A percentile compares a stretch with the other conserved stretches of the same genome.
These are phyloP conservation scores for Calonectria pteridis DNA, from an alignment of 2,329 filamentous ascomycete genomes.

Conservation along the genomic window DNA sequence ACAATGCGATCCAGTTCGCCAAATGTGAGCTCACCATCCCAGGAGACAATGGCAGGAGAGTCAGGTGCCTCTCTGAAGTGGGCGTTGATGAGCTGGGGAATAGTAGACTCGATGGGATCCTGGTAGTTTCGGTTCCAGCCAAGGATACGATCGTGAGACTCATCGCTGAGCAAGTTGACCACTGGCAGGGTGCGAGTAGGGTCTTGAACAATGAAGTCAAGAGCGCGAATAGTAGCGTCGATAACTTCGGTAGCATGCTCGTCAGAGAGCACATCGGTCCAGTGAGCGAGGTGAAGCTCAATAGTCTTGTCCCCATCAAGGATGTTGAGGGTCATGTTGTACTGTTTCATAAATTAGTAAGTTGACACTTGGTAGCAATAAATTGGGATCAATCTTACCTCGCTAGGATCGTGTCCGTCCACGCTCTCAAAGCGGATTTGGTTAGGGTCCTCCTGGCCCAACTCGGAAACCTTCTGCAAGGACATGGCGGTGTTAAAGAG, in stretches of 20 bases:
- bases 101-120: not conserved
- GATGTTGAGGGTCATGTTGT: constrained; percentile 7
- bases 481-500: constrained; percentile 16
- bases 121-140: not conserved
- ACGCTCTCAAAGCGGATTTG: not conserved
- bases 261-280: not conserved
- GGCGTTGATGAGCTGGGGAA: constrained; percentile 2
- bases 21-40: constrained; percentile 13
- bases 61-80: constrained; percentile 6
- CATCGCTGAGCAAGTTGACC: not conserved
- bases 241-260: not conserved
- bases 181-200: not conserved
- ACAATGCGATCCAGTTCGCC: constrained; percentile 21
- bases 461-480: not conserved
- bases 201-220: not conserved
- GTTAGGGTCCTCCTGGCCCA: not conserved
- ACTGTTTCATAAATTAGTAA: not conserved
- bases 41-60: not conserved
- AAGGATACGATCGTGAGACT: not conserved
- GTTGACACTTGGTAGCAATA: rapidly evolving
- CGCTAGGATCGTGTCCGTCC: not conserved
- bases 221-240: not conserved
- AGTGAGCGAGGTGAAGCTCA: not conserved
- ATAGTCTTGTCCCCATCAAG: not conserved
- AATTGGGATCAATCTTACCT: not conserved